phyloP scores from a whole-genome alignment of 345 rosid species.

The Adansonia digitata region DNA sequence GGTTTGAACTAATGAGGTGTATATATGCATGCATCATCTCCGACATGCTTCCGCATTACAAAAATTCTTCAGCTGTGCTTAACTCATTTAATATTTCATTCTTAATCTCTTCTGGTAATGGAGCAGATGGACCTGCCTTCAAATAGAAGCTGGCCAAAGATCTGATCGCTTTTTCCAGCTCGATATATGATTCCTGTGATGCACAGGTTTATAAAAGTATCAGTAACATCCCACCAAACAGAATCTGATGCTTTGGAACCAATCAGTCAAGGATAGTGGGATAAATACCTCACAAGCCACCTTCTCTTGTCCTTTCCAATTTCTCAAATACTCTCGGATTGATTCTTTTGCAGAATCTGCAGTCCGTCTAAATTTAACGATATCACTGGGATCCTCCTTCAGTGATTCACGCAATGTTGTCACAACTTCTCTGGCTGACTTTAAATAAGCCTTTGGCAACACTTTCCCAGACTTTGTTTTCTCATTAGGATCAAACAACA shows the following conservation, averaged over 20 bases:
- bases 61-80: conserved; percentile 58
- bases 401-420: conserved; percentile 72
- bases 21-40: not conserved
- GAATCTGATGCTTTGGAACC: not conserved
- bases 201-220: not conserved
- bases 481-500: conserved; percentile 76
- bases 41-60: conserved; percentile 29
- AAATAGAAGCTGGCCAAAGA: conserved; percentile 77
- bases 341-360: conserved; percentile 95
- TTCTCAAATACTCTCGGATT: conserved; percentile 67
- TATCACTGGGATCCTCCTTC: conserved; percentile 71
- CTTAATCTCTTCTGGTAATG: conserved; percentile 68
- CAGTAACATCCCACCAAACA: not conserved
- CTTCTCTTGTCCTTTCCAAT: conserved; percentile 66
- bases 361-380: conserved; percentile 60
- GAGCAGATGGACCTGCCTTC: conserved; percentile 81
- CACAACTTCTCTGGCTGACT: conserved; percentile 78
- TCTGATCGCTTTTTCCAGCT: conserved; percentile 72
- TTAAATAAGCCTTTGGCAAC: conserved; percentile 84
- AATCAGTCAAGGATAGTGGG: not conserved
- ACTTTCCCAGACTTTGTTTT: conserved; percentile 68
- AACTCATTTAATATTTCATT: conserved; percentile 53
- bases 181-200: conserved; percentile 72
- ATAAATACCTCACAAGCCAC: conserved; percentile 48
- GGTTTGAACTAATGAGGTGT: not conserved